Evolutionary conservation across 1,284 basidiomycete species (phyloP).

Genomic region (Pyrrhoderma lamaoense): DNA sequence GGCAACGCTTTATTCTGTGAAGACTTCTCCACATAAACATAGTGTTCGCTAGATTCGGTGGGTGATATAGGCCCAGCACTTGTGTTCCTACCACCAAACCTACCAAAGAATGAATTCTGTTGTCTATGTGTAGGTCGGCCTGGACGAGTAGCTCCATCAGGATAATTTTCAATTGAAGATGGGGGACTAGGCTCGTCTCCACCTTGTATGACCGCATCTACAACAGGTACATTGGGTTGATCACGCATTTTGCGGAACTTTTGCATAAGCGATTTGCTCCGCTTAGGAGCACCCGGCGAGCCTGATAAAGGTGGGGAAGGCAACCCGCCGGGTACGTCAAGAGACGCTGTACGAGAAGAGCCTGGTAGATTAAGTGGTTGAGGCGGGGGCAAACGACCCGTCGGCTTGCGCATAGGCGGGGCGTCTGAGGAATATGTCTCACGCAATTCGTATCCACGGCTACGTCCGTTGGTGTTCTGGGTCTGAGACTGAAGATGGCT

Average conservation of each 20-base stretch:
- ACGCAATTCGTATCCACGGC: conserved; percentile 34
- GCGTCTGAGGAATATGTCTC: conserved; percentile 35
- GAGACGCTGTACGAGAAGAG: conserved; percentile 14
- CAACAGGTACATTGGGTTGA: conserved; percentile 63
- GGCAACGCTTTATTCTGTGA: conserved; percentile 59
- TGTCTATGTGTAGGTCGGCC: conserved; percentile 54
- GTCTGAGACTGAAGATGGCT: neutral
- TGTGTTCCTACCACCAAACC: conserved; percentile 32
- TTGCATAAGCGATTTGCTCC: conserved; percentile 75
- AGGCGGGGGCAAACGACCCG: conserved; percentile 64
- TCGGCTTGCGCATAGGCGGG: conserved; percentile 25
- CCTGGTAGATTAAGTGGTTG: conserved; percentile 70
- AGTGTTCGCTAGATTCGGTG: conserved; percentile 44
- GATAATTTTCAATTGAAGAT: conserved; percentile 34
- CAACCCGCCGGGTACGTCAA: conserved; percentile 30
- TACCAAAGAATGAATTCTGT: conserved; percentile 69
- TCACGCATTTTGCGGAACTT: conserved; percentile 81
- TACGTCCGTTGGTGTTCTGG: conserved; percentile 6
- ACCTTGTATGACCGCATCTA: conserved; percentile 36
- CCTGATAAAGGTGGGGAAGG: conserved; percentile 33
- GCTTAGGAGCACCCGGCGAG: conserved; percentile 40
- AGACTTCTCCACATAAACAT: conserved; percentile 51
- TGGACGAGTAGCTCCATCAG: conserved; percentile 19
- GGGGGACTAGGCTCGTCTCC: conserved; percentile 39
- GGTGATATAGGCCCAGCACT: conserved; percentile 27